Evolutionary conservation across 805 yeast genomes (phyloP).

Genomic region (Middelhovenomyces tepae): DNA sequence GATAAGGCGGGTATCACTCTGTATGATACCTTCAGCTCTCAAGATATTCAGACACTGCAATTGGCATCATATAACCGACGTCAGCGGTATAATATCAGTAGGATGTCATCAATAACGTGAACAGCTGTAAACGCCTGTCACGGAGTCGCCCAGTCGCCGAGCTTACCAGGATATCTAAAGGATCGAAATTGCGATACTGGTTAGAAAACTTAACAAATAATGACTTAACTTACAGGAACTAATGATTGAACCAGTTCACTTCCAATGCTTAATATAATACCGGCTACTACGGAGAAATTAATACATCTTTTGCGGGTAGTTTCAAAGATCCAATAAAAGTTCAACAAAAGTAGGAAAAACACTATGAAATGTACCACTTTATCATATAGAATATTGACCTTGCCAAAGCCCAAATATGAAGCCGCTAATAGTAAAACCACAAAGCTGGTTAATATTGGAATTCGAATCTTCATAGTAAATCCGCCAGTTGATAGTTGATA

Average conservation of each 20-base stretch:
- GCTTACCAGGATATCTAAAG: conserved; percentile 28
- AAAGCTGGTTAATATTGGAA: conserved; percentile 16
- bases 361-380: conserved; percentile 29
- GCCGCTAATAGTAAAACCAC: conserved; percentile 14
- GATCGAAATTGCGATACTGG: conserved; percentile 29
- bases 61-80: no score
- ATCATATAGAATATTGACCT: conserved; percentile 25
- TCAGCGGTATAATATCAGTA: no score
- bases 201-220: conserved; percentile 9
- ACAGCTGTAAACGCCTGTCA: no score
- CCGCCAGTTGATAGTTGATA: no score
- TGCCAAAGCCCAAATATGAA: conserved; percentile 25
- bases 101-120: no score
- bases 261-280: conserved; percentile 29
- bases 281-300: conserved; percentile 27
- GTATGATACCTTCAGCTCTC: no score
- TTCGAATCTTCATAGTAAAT: no score
- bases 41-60: no score
- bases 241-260: conserved; percentile 31
- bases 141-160: no score
- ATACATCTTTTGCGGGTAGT: conserved; percentile 29
- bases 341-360: conserved; percentile 29
- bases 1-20: no score
- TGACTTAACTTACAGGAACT: conserved; percentile 19
- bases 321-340: conserved; percentile 37